A percentile compares a stretch with the other conserved stretches of the same genome.
phyloP scores from a whole-genome alignment of 2,329 filamentous ascomycete species.

The Neopestalotiopsis clavispora region DNA sequence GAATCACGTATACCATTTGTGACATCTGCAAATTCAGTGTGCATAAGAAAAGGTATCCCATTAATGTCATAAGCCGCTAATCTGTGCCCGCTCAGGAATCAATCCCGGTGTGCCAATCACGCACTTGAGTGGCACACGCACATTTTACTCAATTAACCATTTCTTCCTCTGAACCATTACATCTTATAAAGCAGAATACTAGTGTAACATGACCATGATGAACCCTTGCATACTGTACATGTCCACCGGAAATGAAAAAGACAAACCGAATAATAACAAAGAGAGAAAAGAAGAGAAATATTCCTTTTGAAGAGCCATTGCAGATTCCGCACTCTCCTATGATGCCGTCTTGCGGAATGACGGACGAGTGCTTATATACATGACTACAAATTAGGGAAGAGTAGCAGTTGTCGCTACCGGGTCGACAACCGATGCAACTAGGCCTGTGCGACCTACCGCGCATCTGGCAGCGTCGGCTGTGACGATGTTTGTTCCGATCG shows the following conservation, averaged over 20 bases:
- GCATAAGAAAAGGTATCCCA: too few species aligned
- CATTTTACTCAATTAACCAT: not conserved
- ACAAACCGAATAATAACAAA: too few species aligned
- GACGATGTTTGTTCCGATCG: not conserved
- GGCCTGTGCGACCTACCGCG: not conserved
- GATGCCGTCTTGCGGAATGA: not conserved
- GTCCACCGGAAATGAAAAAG: too few species aligned
- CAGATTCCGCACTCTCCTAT: not conserved
- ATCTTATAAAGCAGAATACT: not conserved
- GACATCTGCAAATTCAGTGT: too few species aligned
- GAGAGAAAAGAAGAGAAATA: not conserved
- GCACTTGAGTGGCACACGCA: not conserved
- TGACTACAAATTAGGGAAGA: not conserved
- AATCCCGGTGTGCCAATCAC: too few species aligned
- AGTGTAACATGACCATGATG: not conserved
- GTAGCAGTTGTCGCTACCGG: too few species aligned
- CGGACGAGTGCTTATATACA: not conserved
- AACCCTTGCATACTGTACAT: not conserved
- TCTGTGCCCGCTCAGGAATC: too few species aligned
- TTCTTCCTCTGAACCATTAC: not conserved
- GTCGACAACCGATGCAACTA: not conserved
- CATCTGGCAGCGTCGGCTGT: not conserved
- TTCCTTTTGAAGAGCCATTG: not conserved
- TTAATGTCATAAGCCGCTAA: too few species aligned
- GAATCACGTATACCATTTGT: too few species aligned